Percentiles rank a stretch among this genome's conserved stretches.
Evolutionary conservation across 306 rosid species (phyloP).

Genomic region (Quercus alba): DNA sequence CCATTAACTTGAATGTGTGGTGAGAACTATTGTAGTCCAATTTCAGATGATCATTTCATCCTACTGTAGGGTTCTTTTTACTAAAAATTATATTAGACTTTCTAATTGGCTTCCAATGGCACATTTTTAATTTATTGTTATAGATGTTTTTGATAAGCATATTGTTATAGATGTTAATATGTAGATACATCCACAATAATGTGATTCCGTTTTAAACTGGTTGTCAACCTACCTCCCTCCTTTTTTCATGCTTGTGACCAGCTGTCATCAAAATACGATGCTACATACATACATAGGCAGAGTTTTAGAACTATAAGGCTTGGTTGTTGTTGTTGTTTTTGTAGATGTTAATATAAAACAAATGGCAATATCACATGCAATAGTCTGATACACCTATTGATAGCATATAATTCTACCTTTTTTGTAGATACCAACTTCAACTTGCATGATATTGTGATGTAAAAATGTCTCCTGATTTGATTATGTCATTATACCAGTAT

Average conservation of each 20-base stretch:
- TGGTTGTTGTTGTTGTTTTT: too few species aligned
- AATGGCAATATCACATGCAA: neutral
- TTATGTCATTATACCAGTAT: neutral
- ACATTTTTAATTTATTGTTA: too few species aligned
- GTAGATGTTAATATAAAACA: neutral
- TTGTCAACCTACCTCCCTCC: too few species aligned
- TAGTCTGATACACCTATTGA: neutral
- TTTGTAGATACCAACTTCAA: neutral
- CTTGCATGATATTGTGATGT: neutral
- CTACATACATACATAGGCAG: too few species aligned
- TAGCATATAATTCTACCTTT: neutral
- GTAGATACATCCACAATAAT: too few species aligned
- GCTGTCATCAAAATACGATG: too few species aligned
- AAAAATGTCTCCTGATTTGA: neutral
- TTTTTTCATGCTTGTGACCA: too few species aligned
- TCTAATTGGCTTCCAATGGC: neutral
- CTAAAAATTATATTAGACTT: neutral
- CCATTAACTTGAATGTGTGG: neutral
- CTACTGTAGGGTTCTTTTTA: neutral
- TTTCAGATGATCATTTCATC: neutral
- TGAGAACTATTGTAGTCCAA: neutral
- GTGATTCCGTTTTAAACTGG: too few species aligned
- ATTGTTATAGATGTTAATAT: neutral
- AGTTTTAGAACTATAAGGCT: too few species aligned
- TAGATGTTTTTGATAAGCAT: neutral